These are phyloP conservation scores for Fusarium keratoplasticum DNA, from an alignment of 2,329 filamentous ascomycete species.

Conservation along the genomic window DNA sequence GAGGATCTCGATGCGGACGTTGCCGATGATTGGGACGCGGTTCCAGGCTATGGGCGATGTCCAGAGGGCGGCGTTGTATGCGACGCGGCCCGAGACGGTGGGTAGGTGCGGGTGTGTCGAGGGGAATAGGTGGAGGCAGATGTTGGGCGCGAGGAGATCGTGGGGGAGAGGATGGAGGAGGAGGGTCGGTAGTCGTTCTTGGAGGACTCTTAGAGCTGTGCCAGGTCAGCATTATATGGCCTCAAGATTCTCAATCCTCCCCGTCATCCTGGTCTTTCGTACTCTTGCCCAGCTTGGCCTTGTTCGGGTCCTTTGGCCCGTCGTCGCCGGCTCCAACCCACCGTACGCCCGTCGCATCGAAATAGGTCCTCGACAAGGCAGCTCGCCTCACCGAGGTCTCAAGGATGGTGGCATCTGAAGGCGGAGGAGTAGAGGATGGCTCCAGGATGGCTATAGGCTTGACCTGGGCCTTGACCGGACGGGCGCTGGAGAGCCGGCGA, in stretches of 20 bases:
- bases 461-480: constrained; percentile 47
- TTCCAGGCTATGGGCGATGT: constrained; percentile 98
- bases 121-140: constrained; percentile 77
- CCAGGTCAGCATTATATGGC: neutral
- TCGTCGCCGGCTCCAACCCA: constrained; percentile 45
- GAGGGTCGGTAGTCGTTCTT: constrained; percentile 74
- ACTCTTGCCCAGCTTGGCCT: constrained; percentile 74
- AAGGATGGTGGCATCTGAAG: constrained; percentile 15
- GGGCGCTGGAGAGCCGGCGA: constrained; percentile 46
- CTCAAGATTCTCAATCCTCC: neutral
- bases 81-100: constrained; percentile 88
- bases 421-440: neutral
- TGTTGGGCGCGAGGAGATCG: constrained; percentile 80
- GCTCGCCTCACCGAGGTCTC: constrained; percentile 19
- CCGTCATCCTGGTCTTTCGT: constrained; percentile 42
- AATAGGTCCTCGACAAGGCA: constrained; percentile 44
- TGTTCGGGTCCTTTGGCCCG: constrained; percentile 64
- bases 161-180: constrained; percentile 76
- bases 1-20: constrained; percentile 87
- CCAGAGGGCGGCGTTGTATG: constrained; percentile 94
- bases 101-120: constrained; percentile 89
- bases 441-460: constrained; percentile 37
- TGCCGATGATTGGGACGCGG: constrained; percentile 88
- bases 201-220: constrained; percentile 72
- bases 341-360: constrained; percentile 47